Evolutionary conservation across 106 monocot species (phyloP).

Genomic region (Acanthochlamys bracteata): DNA sequence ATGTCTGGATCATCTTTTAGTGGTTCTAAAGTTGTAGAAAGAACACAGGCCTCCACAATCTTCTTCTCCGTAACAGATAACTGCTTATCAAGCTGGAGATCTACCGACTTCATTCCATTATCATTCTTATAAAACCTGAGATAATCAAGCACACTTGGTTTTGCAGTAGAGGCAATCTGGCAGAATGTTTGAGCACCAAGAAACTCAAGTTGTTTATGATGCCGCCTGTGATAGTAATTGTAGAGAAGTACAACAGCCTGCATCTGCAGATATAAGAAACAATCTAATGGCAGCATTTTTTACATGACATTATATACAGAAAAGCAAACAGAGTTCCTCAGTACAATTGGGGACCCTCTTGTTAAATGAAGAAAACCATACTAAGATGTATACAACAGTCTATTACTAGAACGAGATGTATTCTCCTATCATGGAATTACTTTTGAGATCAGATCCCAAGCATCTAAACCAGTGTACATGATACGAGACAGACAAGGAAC

Average conservation of each 20-base stretch:
- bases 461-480: too few species aligned
- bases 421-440: too few species aligned
- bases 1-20: slow-evolving; percentile 22
- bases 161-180: slow-evolving; percentile 31
- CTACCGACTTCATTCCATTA: slow-evolving; percentile 3
- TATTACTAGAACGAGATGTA: too few species aligned
- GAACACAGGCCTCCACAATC: slow-evolving; percentile 47
- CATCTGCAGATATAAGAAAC: slow-evolving; percentile 33
- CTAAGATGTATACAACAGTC: too few species aligned
- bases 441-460: too few species aligned
- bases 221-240: slow-evolving; percentile 67
- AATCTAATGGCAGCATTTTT: slow-evolving; percentile 1
- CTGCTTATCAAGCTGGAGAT: slow-evolving; percentile 4
- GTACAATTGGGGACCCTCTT: too few species aligned
- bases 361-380: too few species aligned
- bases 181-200: slow-evolving; percentile 39
- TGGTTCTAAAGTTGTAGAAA: slow-evolving; percentile 41
- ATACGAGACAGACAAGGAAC: too few species aligned
- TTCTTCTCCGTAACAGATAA: slow-evolving; percentile 45
- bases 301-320: too few species aligned
- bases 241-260: slow-evolving; percentile 59
- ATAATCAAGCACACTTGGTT: slow-evolving; percentile 24
- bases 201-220: slow-evolving; percentile 43
- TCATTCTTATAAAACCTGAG: slow-evolving; percentile 27
- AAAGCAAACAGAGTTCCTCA: too few species aligned